A percentile compares a stretch with the other conserved stretches of the same genome.
phyloP scores from a whole-genome alignment of 2,329 filamentous ascomycete species.

The Karstenula rhodostoma region DNA sequence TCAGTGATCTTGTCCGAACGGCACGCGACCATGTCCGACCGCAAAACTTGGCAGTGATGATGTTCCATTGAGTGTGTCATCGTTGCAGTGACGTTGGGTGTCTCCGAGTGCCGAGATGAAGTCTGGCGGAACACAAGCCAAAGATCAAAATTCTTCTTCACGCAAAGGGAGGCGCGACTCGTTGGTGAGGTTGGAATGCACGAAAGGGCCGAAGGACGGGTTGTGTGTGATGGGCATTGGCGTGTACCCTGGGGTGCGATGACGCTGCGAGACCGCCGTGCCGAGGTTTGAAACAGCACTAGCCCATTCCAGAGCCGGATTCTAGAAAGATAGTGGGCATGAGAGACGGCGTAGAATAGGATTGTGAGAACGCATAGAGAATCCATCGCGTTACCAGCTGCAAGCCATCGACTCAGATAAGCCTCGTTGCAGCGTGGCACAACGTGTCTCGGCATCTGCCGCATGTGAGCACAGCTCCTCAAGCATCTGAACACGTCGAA shows the following conservation, averaged over 20 bases:
- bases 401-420: too few species aligned
- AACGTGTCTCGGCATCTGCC: too few species aligned
- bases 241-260: slow-evolving; percentile 5
- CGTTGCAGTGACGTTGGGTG: neutral
- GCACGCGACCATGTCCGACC: slow-evolving; percentile 8
- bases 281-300: neutral
- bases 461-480: too few species aligned
- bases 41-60: slow-evolving; percentile 1
- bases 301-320: neutral
- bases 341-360: too few species aligned
- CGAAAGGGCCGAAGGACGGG: neutral
- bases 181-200: neutral
- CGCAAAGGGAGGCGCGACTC: neutral
- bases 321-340: too few species aligned
- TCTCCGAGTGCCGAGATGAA: neutral
- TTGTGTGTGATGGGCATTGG: slow-evolving; percentile 7
- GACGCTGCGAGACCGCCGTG: neutral
- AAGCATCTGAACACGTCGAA: neutral
- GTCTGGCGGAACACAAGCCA: neutral
- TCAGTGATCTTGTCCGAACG: slow-evolving; percentile 23
- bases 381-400: too few species aligned
- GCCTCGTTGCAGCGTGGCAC: too few species aligned
- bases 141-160: neutral
- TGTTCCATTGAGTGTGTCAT: neutral
- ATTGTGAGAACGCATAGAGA: too few species aligned